phyloP scores from a whole-genome alignment of 257 asterid species.

The Nicotiana knightiana region DNA sequence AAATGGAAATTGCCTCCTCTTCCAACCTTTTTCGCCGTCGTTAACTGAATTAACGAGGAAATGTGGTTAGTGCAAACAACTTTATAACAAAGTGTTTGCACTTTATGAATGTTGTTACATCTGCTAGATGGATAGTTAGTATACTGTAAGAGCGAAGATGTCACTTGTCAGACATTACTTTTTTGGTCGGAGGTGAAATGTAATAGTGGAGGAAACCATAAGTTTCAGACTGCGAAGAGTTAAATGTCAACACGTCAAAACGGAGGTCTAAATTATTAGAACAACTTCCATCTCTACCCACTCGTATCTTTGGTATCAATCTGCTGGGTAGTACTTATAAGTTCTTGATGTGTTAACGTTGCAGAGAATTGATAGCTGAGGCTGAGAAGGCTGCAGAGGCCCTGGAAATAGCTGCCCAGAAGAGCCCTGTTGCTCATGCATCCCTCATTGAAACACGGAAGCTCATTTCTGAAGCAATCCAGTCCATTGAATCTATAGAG shows the following conservation, averaged over 20 bases:
- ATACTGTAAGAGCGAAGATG: neutral
- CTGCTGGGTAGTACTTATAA: neutral
- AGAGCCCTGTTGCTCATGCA: constrained; percentile 59
- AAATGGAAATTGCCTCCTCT: neutral
- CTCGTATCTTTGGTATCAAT: neutral
- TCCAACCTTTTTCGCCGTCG: neutral
- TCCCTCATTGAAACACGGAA: constrained; percentile 63
- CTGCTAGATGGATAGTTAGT: too few relatives aligned
- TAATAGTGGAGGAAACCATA: neutral
- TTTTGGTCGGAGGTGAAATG: neutral
- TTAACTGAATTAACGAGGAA: neutral
- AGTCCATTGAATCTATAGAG: constrained; percentile 48
- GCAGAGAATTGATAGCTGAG: constrained; percentile 80
- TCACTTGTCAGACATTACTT: neutral
- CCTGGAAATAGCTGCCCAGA: constrained; percentile 64
- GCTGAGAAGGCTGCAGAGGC: constrained; percentile 89
- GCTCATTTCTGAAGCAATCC: constrained; percentile 73
- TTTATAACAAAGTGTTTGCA: neutral
- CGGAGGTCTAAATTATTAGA: neutral
- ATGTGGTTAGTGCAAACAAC: neutral
- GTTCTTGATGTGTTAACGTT: constrained; percentile 5
- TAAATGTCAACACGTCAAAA: neutral
- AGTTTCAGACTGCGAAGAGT: neutral
- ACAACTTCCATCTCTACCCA: neutral
- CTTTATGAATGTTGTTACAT: too few relatives aligned